Base-by-base conservation (phyloP, 2,329 filamentous ascomycete genomes). In the Penicillium sp. region DNA sequence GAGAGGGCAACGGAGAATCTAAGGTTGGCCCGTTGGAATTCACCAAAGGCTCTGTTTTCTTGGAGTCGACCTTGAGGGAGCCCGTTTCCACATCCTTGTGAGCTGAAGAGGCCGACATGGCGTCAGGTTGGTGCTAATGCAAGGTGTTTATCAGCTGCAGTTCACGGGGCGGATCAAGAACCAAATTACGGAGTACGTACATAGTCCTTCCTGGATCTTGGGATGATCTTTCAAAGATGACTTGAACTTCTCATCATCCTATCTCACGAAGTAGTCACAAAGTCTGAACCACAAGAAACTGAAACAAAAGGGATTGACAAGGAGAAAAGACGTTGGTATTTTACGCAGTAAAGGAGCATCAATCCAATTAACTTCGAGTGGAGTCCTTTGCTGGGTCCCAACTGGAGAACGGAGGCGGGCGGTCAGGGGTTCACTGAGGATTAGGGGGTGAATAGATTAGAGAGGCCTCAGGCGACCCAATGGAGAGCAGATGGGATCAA, bases 1-100 rank as follows among this genome's bases (percentile, higher is more conserved):
- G 64, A 36, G 65, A 65, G 39, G 62, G 62, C 41, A 66, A 60
- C 9, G 64, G 58, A 9, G 65, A 63, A 12, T 60, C 59, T 40
- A 65, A 35, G 46, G 61, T 63, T 25, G 54, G 41, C 28, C 41
- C 53, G 41, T 57, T 59, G 12, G 58, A 58, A 19, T 56, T 39
- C 14, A 55, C 46, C 18, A 59, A 50, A 6, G 54, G 53, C 18
- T 61, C 59, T 28, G 56, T 53, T 10, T 49, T 58, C 47, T 55
- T 59, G 4, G 51, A 48, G 34, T 62, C 49, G 10, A 56, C 46
- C 19, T 53, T 59, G 50, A 55, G 43, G 12, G 55, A 44, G 27
- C 37, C 37, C 12, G 44, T 49, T 35, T 61, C 59, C 31, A 55
- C 35, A 41, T 52, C 59, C 52, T 50, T 57, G 52, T 43, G 46